Evolutionary conservation across 108 stramenopile species (phyloP), one percentile per base, ranked within the genome.

Genomic region (Cyclotella kingstonii): DNA sequence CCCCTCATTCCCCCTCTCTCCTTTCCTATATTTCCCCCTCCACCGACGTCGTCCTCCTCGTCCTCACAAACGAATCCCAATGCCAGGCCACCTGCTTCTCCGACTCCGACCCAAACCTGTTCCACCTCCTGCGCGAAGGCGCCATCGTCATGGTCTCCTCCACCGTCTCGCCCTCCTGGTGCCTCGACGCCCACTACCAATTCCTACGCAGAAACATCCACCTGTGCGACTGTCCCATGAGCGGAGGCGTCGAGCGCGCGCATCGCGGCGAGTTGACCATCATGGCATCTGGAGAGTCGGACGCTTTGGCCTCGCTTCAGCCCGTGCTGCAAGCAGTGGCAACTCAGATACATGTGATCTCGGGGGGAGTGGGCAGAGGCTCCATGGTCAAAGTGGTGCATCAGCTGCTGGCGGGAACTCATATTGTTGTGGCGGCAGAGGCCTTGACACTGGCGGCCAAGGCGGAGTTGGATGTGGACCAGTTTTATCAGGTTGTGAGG

Each of bases 341-440:
- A n/a, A 66, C 45, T 60, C 68, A 84, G 35, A 74, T 82, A 26
- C 79, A 91, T 50, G 54, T 80, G 27, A 80, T 91, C 26, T 7
- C 52, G 7, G 89, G 89, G 29, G 89, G 89, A 23, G 83, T 75
- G 14, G 89, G 89, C 8, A 72, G 64, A 66, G 89, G 84, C 51
- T 70, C 73, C 9, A 86, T 84, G 5, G 84, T 82, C 28, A 90
- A 91, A 55, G 76, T 82, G 66, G 85, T 87, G 0, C 90, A 91
- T 62, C 90, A 91, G 50, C 49, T 91, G 1, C 54, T 91, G 29
- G 90, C 90, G 8, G 90, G 86, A 6, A 83, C 86, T 2, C 90
- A 91, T 52, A 72, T 87, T 55, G 62, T 73, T 22, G 84, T 79
- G 2, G 84, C 83, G 2, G 84, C 85, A 0, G 90, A 91, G 48